Base-by-base conservation (phyloP, 2,329 filamentous ascomycete genomes). In the Scedosporium dehoogii region DNA sequence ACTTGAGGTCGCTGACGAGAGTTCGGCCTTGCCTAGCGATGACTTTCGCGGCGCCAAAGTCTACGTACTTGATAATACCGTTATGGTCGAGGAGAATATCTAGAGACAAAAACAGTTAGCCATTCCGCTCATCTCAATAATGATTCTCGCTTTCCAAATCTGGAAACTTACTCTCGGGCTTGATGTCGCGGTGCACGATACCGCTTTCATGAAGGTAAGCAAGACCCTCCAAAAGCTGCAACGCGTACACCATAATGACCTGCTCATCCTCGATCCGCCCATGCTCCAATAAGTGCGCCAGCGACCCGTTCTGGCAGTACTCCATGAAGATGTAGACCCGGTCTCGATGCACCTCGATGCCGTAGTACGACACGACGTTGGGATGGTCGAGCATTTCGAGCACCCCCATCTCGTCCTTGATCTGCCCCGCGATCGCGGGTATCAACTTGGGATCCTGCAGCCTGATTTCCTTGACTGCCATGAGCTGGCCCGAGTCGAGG, bases 321-420 rank as follows among this genome's bases (percentile, higher is more conserved):
- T 99, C 94, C 94, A 99, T 99, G 73, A 99, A 99, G 68, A 99
- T 97, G 75, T 97, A 99, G n/a, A 99, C 94, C 72, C 96, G 94
- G 79, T 99, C 94, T 66, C 94, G 86, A 75, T 99, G 94, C 2
- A 97, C 94, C 74, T 99, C 94, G 70, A 99, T 97, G 63, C 94
- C 94, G 71, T 94, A 94, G 75, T 99, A 99, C 9, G 92, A 93
- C 23, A 99, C 96, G 65, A 99, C 91, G 72, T 99, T 99, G 23
- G 94, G 94, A 72, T 99, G 94, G 70, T 99, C 92, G 56, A 99
- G 82, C 1, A 97, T 89, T 74, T 97, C 93, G 58, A 99, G 79
- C 4, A 99, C 93, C 60, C 89, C 89, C 92, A 99, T 97, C 73
- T 99, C 94, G 70, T 99, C 94, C 66, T 89, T 87, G 72, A 99